These are phyloP conservation scores for Hericium rajendrae DNA, from an alignment of 768 basidiomycete genomes.

Conservation along the genomic window DNA sequence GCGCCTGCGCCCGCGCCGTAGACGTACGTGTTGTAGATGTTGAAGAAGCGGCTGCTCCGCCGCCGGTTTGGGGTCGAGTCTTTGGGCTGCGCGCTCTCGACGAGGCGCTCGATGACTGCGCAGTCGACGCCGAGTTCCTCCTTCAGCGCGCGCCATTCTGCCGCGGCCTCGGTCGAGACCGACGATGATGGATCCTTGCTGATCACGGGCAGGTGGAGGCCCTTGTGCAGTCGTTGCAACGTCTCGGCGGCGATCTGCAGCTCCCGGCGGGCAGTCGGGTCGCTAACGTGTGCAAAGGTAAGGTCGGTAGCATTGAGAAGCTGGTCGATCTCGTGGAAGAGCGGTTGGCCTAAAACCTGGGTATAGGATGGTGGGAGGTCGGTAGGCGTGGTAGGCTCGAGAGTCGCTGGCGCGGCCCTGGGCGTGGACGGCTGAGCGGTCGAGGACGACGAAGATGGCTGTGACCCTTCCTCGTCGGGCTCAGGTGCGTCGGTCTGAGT, in stretches of 20 bases:
- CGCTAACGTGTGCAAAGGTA: constrained; percentile 11
- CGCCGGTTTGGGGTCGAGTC: constrained; percentile 9
- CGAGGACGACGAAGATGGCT: constrained; percentile 49
- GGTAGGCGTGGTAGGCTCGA: constrained; percentile 11
- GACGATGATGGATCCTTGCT: constrained; percentile 31
- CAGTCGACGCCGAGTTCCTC: constrained; percentile 74
- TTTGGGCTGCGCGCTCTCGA: constrained; percentile 27
- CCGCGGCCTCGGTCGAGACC: constrained; percentile 55
- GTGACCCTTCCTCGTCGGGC: constrained; percentile 31
- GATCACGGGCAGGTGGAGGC: constrained; percentile 36
- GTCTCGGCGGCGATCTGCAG: constrained; percentile 45
- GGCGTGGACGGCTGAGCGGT: constrained; percentile 67
- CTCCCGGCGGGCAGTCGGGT: constrained; percentile 20
- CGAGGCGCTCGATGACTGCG: constrained; percentile 61
- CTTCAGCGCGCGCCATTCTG: constrained; percentile 75
- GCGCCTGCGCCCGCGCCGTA: constrained; percentile 34
- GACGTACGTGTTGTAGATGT: constrained; percentile 74
- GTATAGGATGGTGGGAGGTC: constrained; percentile 73
- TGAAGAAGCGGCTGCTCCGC: constrained; percentile 56
- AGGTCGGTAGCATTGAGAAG: constrained; percentile 9
- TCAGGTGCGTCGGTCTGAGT: constrained; percentile 52
- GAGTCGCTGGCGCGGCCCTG: constrained; percentile 28
- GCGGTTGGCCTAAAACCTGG: constrained; percentile 34
- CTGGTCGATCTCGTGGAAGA: constrained; percentile 17
- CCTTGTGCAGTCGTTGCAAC: constrained; percentile 65